Evolutionary conservation across 176 grass and related monocot genomes (phyloP).

Genomic region (Lolium rigidum): DNA sequence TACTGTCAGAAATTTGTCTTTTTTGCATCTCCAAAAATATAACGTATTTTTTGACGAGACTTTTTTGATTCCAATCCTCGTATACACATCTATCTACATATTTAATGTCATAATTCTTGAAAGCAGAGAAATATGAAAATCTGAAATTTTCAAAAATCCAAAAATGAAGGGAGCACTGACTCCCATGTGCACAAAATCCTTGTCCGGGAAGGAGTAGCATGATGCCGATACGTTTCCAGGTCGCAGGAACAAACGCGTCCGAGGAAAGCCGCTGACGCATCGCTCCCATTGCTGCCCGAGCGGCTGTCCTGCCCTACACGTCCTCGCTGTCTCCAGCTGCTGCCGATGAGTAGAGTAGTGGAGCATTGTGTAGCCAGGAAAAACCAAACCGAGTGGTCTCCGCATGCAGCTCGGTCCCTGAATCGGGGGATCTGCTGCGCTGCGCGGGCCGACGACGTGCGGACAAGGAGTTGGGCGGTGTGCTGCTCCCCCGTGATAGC

Average conservation of each 20-base stretch:
- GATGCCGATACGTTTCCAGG: not conserved
- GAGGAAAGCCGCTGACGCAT: conserved; percentile 34
- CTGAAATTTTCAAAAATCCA: no score
- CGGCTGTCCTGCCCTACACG: not conserved
- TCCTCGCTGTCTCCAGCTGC: conserved; percentile 33
- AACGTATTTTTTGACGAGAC: no score
- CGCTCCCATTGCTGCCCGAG: not conserved
- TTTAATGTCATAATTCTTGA: no score
- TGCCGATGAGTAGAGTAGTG: no score
- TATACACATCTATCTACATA: no score
- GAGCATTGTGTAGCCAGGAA: not conserved
- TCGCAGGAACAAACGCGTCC: not conserved
- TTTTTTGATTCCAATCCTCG: no score
- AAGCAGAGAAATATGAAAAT: no score
- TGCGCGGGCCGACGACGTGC: not conserved
- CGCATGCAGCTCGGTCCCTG: not conserved
- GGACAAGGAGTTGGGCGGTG: not conserved
- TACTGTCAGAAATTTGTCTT: no score
- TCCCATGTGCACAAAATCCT: no score
- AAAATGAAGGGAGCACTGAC: no score
- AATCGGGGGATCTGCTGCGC: not conserved
- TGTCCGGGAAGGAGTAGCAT: not conserved
- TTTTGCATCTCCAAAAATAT: no score
- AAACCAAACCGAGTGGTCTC: not conserved
- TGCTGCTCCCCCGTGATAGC: conserved; percentile 16